A percentile compares a stretch with the other conserved stretches of the same genome.
These are phyloP conservation scores for Alternaria brassicae DNA, from an alignment of 2,329 filamentous ascomycete species.

Conservation along the genomic window DNA sequence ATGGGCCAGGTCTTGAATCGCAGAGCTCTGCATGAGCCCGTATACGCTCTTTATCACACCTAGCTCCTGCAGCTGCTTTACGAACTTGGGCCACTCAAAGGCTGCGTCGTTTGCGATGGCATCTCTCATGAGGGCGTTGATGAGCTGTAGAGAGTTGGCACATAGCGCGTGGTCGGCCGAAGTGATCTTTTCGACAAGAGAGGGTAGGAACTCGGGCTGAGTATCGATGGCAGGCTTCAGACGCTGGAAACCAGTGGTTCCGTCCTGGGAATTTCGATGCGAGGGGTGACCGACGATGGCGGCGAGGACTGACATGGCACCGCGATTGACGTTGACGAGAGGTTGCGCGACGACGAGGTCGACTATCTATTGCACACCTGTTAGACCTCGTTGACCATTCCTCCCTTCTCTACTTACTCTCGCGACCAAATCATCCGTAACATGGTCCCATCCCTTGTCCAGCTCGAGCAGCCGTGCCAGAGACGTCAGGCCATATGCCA, in stretches of 20 bases:
- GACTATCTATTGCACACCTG: conserved; percentile 66
- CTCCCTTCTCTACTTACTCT: conserved; percentile 57
- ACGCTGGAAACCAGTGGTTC: conserved; percentile 84
- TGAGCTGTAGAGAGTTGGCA: conserved; percentile 91
- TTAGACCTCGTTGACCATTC: conserved; percentile 14
- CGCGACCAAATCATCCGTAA: conserved; percentile 74
- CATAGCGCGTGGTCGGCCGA: conserved; percentile 95
- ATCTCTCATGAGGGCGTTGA: conserved; percentile 94
- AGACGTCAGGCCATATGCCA: conserved; percentile 93
- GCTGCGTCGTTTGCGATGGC: conserved; percentile 78
- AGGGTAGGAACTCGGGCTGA: conserved; percentile 92
- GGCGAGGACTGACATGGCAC: conserved; percentile 95
- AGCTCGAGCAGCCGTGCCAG: conserved; percentile 88
- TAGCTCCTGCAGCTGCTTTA: conserved; percentile 90
- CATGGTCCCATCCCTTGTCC: conserved; percentile 96
- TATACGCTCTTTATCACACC: conserved; percentile 91
- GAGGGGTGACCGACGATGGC: conserved; percentile 89
- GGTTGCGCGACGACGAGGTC: conserved; percentile 94
- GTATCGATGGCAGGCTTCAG: conserved; percentile 90
- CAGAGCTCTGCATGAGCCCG: conserved; percentile 90
- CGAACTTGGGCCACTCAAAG: conserved; percentile 93
- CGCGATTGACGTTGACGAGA: conserved; percentile 94
- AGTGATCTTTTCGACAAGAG: conserved; percentile 88
- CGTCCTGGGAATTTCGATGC: conserved; percentile 60
- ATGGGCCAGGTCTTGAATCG: conserved; percentile 87